Evolutionary conservation across 805 yeast species (phyloP).

Genomic region (Pichia phayaonensis): DNA sequence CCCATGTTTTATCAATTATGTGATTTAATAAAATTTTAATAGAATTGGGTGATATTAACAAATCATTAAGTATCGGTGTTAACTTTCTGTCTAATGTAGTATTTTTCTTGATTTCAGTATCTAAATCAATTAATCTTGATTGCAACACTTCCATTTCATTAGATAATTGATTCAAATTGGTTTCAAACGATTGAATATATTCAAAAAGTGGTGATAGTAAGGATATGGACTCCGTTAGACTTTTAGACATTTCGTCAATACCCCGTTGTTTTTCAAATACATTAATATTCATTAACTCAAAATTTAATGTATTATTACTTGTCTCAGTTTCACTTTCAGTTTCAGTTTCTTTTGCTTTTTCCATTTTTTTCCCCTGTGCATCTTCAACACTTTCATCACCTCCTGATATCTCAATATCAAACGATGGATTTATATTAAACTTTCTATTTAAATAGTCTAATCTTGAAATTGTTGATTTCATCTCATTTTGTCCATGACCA

Average conservation of each 20-base stretch:
- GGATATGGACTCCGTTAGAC: conserved; percentile 10
- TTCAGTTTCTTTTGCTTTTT: no score
- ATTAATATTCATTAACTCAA: conserved; percentile 12
- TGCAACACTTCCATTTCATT: conserved; percentile 56
- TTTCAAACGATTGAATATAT: conserved; percentile 49
- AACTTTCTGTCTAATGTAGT: conserved; percentile 43
- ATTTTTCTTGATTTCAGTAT: conserved; percentile 40
- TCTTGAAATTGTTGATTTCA: conserved; percentile 1
- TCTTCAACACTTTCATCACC: background rate
- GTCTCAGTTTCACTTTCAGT: background rate
- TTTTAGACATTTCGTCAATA: conserved; percentile 4
- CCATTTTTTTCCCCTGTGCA: no score
- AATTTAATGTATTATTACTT: background rate
- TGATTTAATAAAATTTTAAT: conserved; percentile 51
- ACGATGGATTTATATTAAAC: conserved; percentile 5
- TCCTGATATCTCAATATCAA: conserved; percentile 7
- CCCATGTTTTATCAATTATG: conserved; percentile 54
- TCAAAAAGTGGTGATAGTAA: conserved; percentile 43
- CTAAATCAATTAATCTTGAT: conserved; percentile 41
- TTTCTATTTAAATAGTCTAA: conserved; percentile 5
- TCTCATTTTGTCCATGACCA: background rate
- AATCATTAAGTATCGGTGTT: conserved; percentile 69
- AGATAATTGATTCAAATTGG: conserved; percentile 47
- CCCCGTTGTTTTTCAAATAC: conserved; percentile 8
- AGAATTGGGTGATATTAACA: conserved; percentile 67